Evolutionary conservation across 257 asterid genomes (phyloP).

Genomic region (Solanum lignicaule): DNA sequence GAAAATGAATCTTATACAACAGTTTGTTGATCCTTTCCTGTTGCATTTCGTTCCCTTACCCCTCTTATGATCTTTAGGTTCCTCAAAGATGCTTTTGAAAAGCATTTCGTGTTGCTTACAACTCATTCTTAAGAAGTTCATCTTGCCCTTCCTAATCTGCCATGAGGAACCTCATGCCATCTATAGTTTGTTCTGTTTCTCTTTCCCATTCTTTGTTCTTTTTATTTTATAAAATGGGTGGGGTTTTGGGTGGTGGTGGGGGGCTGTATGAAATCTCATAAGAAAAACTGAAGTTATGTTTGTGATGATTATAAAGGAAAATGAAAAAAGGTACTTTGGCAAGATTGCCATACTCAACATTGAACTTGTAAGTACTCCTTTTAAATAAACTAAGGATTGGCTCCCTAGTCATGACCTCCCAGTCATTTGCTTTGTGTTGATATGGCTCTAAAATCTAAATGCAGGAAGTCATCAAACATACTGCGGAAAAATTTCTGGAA

Average conservation of each 20-base stretch:
- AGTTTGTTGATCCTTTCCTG: background rate
- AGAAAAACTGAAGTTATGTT: background rate
- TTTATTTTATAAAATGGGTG: background rate
- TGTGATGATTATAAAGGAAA: background rate
- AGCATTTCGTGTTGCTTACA: background rate
- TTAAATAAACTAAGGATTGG: background rate
- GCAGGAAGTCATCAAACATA: conserved; percentile 12
- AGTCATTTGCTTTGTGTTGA: background rate
- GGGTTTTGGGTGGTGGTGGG: background rate
- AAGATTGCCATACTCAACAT: background rate
- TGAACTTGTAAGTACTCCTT: background rate
- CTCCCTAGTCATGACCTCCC: background rate
- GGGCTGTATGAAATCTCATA: background rate
- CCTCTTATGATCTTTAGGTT: background rate
- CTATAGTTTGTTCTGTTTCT: background rate
- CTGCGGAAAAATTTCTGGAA: conserved; percentile 9
- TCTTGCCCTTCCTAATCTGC: background rate
- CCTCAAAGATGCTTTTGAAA: background rate
- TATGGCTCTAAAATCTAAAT: background rate
- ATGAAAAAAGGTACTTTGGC: background rate
- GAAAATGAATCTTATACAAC: background rate
- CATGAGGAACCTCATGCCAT: background rate
- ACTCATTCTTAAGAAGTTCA: background rate
- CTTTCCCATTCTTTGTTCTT: background rate
- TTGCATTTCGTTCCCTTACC: background rate